A percentile compares a stretch with the other conserved stretches of the same genome.
Evolutionary conservation across 176 grass and related monocot species (phyloP).

Genomic region (Tuctoria greenei): DNA sequence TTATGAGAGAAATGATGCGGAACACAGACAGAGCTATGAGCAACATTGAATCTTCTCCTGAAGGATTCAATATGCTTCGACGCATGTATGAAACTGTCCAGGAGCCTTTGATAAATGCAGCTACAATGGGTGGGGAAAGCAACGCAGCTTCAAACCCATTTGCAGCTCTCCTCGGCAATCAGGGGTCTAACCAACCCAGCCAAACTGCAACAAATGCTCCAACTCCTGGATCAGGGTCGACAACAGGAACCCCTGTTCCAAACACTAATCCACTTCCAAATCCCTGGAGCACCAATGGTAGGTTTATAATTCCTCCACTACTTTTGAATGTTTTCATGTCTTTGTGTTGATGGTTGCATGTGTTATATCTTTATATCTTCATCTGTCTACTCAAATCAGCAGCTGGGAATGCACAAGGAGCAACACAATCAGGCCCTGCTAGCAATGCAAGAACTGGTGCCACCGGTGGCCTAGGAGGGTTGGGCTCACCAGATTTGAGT

Average conservation of each 20-base stretch:
- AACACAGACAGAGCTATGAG: slow-evolving; percentile 99
- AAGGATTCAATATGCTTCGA: slow-evolving; percentile 98
- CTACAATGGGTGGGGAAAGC: slow-evolving; percentile 69
- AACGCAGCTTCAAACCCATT: slow-evolving; percentile 80
- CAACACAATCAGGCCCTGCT: slow-evolving; percentile 42
- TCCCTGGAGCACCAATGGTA: slow-evolving; percentile 80
- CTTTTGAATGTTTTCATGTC: slow-evolving; percentile 19
- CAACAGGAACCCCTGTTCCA: slow-evolving; percentile 68
- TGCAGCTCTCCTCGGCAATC: slow-evolving; percentile 77
- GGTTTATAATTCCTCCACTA: slow-evolving; percentile 23
- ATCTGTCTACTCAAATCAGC: slow-evolving; percentile 26
- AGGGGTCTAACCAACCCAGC: slow-evolving; percentile 59
- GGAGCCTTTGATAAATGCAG: slow-evolving; percentile 94
- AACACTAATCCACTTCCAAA: slow-evolving; percentile 97
- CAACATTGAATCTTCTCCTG: slow-evolving; percentile 95
- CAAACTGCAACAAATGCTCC: slow-evolving; percentile 50
- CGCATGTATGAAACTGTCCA: slow-evolving; percentile 99
- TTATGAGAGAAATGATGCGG: slow-evolving; percentile 99
- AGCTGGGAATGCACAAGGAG: slow-evolving; percentile 68
- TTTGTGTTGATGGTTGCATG: slow-evolving; percentile 8
- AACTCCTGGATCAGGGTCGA: slow-evolving; percentile 52
- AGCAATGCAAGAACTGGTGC: slow-evolving; percentile 44
- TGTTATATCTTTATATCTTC: slow-evolving; percentile 25
- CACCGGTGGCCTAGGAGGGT: slow-evolving; percentile 46
- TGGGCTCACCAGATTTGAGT: slow-evolving; percentile 67